Evolutionary conservation across 306 rosid species (phyloP).

Genomic region (Begonia fuchsioides): DNA sequence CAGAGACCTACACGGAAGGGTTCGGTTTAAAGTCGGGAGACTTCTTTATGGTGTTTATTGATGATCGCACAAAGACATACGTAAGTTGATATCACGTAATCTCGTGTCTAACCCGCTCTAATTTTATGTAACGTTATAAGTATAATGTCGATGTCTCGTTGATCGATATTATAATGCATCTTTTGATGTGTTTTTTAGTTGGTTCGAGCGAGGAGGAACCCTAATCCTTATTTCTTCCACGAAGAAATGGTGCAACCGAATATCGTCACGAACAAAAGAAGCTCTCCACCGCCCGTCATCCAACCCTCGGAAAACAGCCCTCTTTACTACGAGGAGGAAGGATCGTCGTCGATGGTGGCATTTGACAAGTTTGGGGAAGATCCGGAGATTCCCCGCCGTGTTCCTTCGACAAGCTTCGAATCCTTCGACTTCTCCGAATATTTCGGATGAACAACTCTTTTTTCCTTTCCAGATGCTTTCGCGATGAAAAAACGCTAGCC

Average conservation of each 20-base stretch:
- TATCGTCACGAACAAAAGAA: not conserved
- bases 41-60: conserved; percentile 11
- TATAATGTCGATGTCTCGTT: too few relatives aligned
- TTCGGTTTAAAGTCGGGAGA: conserved; percentile 6
- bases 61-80: conserved; percentile 6
- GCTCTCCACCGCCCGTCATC: not conserved
- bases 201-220: not conserved
- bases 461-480: not conserved
- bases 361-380: not conserved
- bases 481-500: not conserved
- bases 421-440: not conserved
- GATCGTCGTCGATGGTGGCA: not conserved
- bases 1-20: conserved; percentile 3
- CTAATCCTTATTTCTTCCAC: not conserved
- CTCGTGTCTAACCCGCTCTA: not conserved
- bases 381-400: not conserved
- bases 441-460: not conserved
- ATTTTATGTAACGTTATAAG: too few relatives aligned
- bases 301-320: not conserved
- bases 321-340: not conserved
- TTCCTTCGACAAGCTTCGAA: not conserved
- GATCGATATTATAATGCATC: too few relatives aligned
- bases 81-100: too few relatives aligned
- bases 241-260: not conserved
- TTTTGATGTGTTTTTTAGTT: not conserved